Base-by-base conservation (phyloP, 1,284 basidiomycete genomes). In the Microbotryomycetes sp. region DNA sequence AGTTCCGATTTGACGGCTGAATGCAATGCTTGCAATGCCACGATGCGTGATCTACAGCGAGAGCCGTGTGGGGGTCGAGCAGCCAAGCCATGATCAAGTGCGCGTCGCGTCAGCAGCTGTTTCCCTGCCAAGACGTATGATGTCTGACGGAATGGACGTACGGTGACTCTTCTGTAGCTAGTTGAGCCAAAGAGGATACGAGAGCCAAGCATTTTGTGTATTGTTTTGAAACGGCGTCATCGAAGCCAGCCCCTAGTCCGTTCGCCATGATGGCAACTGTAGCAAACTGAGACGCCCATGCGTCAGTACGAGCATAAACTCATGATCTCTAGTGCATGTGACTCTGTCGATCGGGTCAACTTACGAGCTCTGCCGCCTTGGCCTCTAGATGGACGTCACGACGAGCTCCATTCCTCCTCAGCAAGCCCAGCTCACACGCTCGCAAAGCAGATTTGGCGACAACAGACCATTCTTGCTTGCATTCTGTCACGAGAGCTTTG, bases 201-300 rank as follows among this genome's bases (percentile, higher is more conserved):
- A 86, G 81, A 3, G 80, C 79, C 50, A 89, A 77, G 75, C 96
- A 96, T 57, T 85, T 81, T 6, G 61, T 42, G 46, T 68, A 68
- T 46, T 57, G 61, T 32, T 55, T 51, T 3, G 52, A 61, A 32
- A 59, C 36, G 26, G 80, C 79, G 0, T 88, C 88, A 61, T 67
- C 83, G 82, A 72, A 93, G 90, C 29, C 87, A 26, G 25, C 25
- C 14, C 25, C 25, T 83, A 50, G 88, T 0, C 91, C 89, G 69
- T 92, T 87, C 7, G 92, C 89, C 71, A 86, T 94, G 6, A 90
- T 92, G n/a, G 89, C 87, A 83, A 92, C 92, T 0, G 91, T 87
- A 15, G 86, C 88, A 72, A 97, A 93, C 69, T 71, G 64, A 12
- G 30, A 45, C 1, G 14, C 22, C 28, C 16, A 19, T 9, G 23